Base-by-base conservation (phyloP, 2,329 filamentous ascomycete genomes). In the Coleophoma crateriformis region DNA sequence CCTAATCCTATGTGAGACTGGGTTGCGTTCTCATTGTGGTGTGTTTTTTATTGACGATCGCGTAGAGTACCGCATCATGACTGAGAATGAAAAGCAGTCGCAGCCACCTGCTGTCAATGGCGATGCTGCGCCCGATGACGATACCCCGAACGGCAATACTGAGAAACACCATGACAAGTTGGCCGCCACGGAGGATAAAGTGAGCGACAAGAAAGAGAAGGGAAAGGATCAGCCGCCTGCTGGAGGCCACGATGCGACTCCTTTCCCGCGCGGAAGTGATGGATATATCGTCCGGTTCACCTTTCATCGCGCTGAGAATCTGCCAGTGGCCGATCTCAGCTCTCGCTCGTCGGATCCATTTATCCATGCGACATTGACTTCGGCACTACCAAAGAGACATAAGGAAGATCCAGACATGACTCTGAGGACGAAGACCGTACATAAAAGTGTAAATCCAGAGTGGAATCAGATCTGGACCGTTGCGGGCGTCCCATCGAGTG, bases 401-500 rank as follows among this genome's bases (percentile, higher is more conserved):
- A 92, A 92, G 66, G 88, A 95, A 63, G 90, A 96, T 62, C 87
- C 90, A 0, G 77, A 82, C 19, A 71, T 96, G 33, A 75, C 74
- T 19, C 80, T 88, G 64, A 83, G 92, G 42, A 95, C 90, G 0
- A 81, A 77, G 1, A 96, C 92, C 0, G 69, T 91, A 33, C 81
- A 87, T 50, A 80, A 78, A 56, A 84, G 78, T 38, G 85, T 82
- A 1, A 79, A 91, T 59, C 91, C 92, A 0, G 75, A 73, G 44
- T 97, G 92, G 92, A 78, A 95, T 44, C 81, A 85, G 35, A 79
- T 89, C 52, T 97, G 92, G 92, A 77, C 90, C 19, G 85, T 97
- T 20, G 89, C 88, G 53, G 95, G 96, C 58, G 78, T 96, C 2
- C 91, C 92, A 0, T 73, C 84, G 0, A 81, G 79, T 0, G 91